Evolutionary conservation across 2,329 filamentous ascomycete genomes (phyloP).

Genomic region (Hypomyces perniciosus): DNA sequence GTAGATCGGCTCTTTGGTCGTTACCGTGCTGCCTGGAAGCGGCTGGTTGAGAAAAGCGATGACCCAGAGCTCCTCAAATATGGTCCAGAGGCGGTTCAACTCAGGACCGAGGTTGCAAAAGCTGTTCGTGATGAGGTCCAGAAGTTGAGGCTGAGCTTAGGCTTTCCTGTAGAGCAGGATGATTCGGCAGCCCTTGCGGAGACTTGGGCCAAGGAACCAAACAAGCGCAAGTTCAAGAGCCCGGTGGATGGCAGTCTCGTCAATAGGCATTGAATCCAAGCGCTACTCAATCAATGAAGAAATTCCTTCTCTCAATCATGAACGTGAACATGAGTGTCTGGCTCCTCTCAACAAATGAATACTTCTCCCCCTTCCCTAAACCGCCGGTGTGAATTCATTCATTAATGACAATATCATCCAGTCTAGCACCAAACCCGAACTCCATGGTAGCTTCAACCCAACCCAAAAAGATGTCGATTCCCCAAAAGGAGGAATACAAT

Average conservation of each 20-base stretch:
- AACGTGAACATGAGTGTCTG: conserved; percentile 3
- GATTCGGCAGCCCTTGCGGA: conserved; percentile 69
- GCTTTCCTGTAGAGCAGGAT: conserved; percentile 71
- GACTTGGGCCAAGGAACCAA: conserved; percentile 62
- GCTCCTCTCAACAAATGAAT: conserved; percentile 1
- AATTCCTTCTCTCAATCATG: neutral
- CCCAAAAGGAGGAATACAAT: neutral
- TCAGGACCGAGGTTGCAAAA: conserved; percentile 70
- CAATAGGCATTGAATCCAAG: conserved; percentile 27
- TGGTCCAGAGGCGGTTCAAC: conserved; percentile 58
- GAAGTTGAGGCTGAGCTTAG: conserved; percentile 65
- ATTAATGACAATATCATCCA: conserved; percentile 8
- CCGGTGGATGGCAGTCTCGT: conserved; percentile 49
- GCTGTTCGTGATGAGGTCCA: conserved; percentile 74
- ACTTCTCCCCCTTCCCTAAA: neutral
- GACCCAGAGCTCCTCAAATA: conserved; percentile 41
- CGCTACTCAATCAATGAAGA: conserved; percentile 4
- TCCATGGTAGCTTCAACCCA: neutral
- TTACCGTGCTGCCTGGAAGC: conserved; percentile 67
- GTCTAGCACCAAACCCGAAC: neutral
- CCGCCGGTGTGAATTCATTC: conserved; percentile 1
- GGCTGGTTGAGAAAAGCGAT: conserved; percentile 46
- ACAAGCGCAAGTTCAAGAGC: conserved; percentile 44
- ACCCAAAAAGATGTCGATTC: neutral
- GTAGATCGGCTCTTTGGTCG: conserved; percentile 71